These are phyloP conservation scores for Tylopilus felleus DNA, from an alignment of 768 basidiomycete genomes.

Conservation along the genomic window DNA sequence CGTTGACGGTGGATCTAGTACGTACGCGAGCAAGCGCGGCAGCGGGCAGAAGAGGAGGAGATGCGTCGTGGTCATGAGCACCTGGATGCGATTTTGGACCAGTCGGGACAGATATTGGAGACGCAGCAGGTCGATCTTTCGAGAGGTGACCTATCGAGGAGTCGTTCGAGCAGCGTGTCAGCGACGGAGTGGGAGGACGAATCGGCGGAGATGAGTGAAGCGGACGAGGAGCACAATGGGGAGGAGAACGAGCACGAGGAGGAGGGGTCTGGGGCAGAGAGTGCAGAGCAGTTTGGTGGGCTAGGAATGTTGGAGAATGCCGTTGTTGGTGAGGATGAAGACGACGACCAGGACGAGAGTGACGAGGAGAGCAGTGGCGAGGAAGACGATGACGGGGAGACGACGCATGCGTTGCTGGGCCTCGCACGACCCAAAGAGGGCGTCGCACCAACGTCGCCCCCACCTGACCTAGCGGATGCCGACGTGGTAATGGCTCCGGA, in stretches of 20 bases:
- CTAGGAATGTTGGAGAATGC: slow-evolving; percentile 15
- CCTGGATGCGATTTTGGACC: slow-evolving; percentile 85
- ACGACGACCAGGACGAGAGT: slow-evolving; percentile 30
- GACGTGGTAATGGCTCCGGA: slow-evolving; percentile 2
- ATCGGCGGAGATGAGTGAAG: slow-evolving; percentile 19
- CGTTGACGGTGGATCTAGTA: slow-evolving; percentile 43
- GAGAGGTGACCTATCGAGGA: slow-evolving; percentile 48
- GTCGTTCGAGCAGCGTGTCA: slow-evolving; percentile 55
- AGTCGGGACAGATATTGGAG: slow-evolving; percentile 82
- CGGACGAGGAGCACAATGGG: slow-evolving; percentile 16
- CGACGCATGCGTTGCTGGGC: slow-evolving; percentile 29
- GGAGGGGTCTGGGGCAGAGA: slow-evolving; percentile 24
- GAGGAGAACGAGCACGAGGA: slow-evolving; percentile 24
- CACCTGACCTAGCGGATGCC: neutral
- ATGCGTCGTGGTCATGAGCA: slow-evolving; percentile 77
- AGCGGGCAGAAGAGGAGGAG: slow-evolving; percentile 71
- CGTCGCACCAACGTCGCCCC: neutral
- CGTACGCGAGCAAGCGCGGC: slow-evolving; percentile 66
- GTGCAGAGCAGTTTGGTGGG: slow-evolving; percentile 41
- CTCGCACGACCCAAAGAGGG: slow-evolving; percentile 2
- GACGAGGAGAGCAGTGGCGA: slow-evolving; percentile 40
- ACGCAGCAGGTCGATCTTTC: slow-evolving; percentile 75
- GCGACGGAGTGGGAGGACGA: slow-evolving; percentile 24
- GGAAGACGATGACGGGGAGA: slow-evolving; percentile 32
- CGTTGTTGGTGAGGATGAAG: slow-evolving; percentile 2